Evolutionary conservation across 768 basidiomycete species (phyloP), one percentile per base, ranked within the genome.

Genomic region (Suillus alpinus): DNA sequence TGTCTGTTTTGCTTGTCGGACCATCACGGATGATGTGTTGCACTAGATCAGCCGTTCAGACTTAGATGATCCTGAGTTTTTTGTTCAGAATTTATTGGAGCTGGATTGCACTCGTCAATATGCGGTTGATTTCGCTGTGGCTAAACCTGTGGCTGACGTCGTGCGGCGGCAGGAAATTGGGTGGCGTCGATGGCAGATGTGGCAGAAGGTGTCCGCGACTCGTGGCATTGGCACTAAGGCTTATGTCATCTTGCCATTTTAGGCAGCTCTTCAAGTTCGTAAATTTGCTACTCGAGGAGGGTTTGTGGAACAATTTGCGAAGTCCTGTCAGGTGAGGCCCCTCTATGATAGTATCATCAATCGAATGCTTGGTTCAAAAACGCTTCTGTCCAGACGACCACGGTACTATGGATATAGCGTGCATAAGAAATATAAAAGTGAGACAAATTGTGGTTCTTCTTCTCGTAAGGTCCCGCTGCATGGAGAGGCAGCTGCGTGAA

Each of bases 1-100:
- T 66, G 72, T 73, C 69, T 72, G 72, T 60, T 69, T 73, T 32
- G 73, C 66, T 57, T 75, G 72, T 60, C 72, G 69, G 59, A 66
- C 69, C 72, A 73, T 73, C 60, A 63, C 57, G 14, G 65, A 67
- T 65, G 67, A 65, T 43, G 4, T 37, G 16, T 31, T 37, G 40
- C n/a, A 40, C 43, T 20, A 46, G 56, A 26, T 55, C 47, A 56
- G 16, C 40, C 16, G 52, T 59, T 47, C 12, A 52, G 29, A 51
- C 61, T 47, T 44, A 62, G 53, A 29, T 40, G 37, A 55, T 55
- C 8, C 16, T 37, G 52, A 55, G 29, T 55, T 55, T 37, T 55
- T 39, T 55, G 53, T 39, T 51, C 60, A 59, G 57, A 61, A 40
- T 59, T 59, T 59, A 58, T 59, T 64, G 59, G 62, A 57, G 63